phyloP scores from a whole-genome alignment of 768 basidiomycete species.

The Suillus americanus region DNA sequence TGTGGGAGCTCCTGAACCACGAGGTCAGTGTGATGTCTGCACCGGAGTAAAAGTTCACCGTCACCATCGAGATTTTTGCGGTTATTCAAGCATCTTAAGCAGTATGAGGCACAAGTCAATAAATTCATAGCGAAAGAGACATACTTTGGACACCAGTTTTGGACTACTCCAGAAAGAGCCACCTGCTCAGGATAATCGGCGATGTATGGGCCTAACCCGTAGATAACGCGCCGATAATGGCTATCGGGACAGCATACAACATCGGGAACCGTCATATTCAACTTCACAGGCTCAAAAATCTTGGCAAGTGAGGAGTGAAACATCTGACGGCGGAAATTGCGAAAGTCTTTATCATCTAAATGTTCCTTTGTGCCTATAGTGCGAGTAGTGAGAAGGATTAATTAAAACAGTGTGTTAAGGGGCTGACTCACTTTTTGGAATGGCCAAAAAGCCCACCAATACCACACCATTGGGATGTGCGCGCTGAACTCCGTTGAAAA shows the following conservation, averaged over 20 bases:
- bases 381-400: too few species aligned
- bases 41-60: constrained; percentile 14
- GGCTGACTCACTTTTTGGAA: too few species aligned
- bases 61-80: constrained; percentile 24
- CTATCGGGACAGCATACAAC: constrained; percentile 29
- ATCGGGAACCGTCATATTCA: constrained; percentile 26
- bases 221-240: constrained; percentile 29
- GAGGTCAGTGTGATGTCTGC: constrained; percentile 19
- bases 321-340: constrained; percentile 25
- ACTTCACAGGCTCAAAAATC: constrained; percentile 23
- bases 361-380: constrained; percentile 17
- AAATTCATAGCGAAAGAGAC: too few species aligned
- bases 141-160: constrained; percentile 30
- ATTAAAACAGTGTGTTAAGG: too few species aligned
- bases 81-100: constrained; percentile 25
- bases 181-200: constrained; percentile 41
- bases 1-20: constrained; percentile 20
- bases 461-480: too few species aligned
- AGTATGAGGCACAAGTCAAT: not conserved
- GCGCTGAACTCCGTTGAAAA: too few species aligned
- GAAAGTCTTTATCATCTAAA: constrained; percentile 16
- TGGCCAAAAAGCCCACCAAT: too few species aligned
- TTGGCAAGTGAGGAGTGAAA: constrained; percentile 30
- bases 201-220: constrained; percentile 37
- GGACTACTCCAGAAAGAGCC: too few species aligned